phyloP scores from a whole-genome alignment of 192 early-diverging fungal genomes.

The Coemansia sp. region DNA sequence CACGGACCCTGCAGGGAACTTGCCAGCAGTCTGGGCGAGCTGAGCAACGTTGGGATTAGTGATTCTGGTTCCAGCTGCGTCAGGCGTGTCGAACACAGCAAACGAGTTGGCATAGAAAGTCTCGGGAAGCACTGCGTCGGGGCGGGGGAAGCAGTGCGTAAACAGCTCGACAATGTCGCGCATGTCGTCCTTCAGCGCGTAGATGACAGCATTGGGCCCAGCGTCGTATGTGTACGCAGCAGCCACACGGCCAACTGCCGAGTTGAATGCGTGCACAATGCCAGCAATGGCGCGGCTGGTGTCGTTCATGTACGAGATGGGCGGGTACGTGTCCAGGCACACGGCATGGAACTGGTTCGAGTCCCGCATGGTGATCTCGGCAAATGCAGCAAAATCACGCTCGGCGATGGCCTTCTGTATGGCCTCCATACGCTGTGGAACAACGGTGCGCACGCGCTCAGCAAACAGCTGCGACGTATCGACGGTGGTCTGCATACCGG shows the following conservation, averaged over 20 bases:
- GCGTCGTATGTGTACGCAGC: conserved; percentile 99
- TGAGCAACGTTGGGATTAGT: conserved; percentile 16
- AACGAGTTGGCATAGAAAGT: conserved; percentile 65
- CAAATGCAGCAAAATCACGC: conserved; percentile 89
- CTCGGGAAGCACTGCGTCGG: conserved; percentile 21
- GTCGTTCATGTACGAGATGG: conserved; percentile 98
- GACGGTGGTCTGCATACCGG: conserved; percentile 97
- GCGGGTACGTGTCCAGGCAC: conserved; percentile 97
- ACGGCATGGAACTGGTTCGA: conserved; percentile 99
- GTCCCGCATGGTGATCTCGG: conserved; percentile 94
- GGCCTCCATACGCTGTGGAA: conserved; percentile 83
- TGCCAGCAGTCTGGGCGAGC: conserved; percentile 36
- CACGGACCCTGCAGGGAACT: conserved; percentile 68
- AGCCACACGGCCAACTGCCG: conserved; percentile 54
- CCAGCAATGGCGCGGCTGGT: conserved; percentile 84
- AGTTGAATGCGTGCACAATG: conserved; percentile 85
- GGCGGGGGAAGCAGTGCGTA: conserved; percentile 80
- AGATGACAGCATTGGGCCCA: conserved; percentile 98
- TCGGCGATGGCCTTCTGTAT: conserved; percentile 84
- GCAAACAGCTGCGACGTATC: conserved; percentile 84
- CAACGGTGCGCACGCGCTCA: conserved; percentile 80
- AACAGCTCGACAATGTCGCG: conserved; percentile 81
- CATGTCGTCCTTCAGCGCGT: conserved; percentile 78
- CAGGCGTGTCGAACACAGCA: conserved; percentile 54
- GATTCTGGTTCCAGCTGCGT: conserved; percentile 49